Evolutionary conservation across 441 rosid genomes (phyloP).

Genomic region (Gossypium davidsonii): DNA sequence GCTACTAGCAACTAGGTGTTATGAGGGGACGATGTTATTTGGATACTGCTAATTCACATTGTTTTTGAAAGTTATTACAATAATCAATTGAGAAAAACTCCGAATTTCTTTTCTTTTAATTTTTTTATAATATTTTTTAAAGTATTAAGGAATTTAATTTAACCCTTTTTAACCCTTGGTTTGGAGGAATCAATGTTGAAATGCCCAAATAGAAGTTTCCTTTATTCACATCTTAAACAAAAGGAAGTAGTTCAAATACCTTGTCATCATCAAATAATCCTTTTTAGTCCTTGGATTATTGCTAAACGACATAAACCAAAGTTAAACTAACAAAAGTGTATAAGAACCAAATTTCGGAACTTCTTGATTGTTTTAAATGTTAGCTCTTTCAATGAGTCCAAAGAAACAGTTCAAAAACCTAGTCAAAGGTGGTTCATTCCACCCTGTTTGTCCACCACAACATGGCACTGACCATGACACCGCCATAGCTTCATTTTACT

Average conservation of each 20-base stretch:
- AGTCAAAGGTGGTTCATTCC: not conserved
- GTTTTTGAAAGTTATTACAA: no score
- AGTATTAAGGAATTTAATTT: no score
- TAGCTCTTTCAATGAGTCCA: not conserved
- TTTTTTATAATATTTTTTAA: no score
- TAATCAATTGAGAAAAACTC: no score
- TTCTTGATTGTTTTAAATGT: not conserved
- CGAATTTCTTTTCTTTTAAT: no score
- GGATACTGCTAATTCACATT: not conserved
- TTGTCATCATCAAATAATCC: no score
- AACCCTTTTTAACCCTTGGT: no score
- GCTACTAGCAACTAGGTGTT: constrained; percentile 13
- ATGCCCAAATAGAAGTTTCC: no score
- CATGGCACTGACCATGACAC: not conserved
- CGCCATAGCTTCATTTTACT: not conserved
- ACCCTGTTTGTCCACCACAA: not conserved
- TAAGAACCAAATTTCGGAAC: not conserved
- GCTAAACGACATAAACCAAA: not conserved
- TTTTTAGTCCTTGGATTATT: no score
- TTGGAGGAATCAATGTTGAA: no score
- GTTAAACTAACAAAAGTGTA: not conserved
- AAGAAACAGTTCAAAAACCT: not conserved
- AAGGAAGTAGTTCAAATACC: no score
- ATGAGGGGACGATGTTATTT: constrained; percentile 20
- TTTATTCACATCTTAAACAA: no score